Evolutionary conservation across 371 early-diverging fungal genomes (phyloP), one percentile per base, ranked within the genome.

Genomic region (Phascolomyces articulosus): DNA sequence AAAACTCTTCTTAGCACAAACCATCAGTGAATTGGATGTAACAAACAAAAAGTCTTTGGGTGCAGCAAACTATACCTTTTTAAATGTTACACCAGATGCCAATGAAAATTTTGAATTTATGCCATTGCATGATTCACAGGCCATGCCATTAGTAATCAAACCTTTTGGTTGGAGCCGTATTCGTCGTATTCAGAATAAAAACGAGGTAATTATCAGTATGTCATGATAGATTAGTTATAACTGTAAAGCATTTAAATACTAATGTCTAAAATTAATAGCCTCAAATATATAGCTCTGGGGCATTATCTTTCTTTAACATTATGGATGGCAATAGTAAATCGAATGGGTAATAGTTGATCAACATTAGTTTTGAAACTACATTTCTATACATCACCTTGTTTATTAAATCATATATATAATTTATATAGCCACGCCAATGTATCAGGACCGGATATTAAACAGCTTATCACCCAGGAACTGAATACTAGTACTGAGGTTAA

Each of bases 101-200:
- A 4, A 24, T 57, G 28, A 49, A 58, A n/a, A n/a, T n/a, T 40
- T 60, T 27, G 41, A 27, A 20, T 65, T 69, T 10, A 38, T 74
- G 54, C 80, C 80, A 13, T 40, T 77, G 10, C 71, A 73, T 31
- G 80, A 80, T 51, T 16, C 70, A 2, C 26, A 21, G 6, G 62
- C 78, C 3, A 77, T 80, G 74, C 58, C 75, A 26, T 29, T 72
- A 0, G 63, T 65, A 40, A 51, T 61, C 18, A 68, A 61, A 58
- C 40, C 62, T 4, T 41, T 68, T 51, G 66, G 72, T 11, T 80
- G 80, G 80, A 72, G 69, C 53, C 68, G 71, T 53, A 20, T 76
- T 57, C 21, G 3, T 11, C 20, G 16, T 41, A 7, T 47, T 38
- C n/a, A 41, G 15, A 20, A 23, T 34, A 11, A 34, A 18, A 59